Base-by-base conservation (phyloP, 179 eudicot genomes). In the Carnegiea gigantea region DNA sequence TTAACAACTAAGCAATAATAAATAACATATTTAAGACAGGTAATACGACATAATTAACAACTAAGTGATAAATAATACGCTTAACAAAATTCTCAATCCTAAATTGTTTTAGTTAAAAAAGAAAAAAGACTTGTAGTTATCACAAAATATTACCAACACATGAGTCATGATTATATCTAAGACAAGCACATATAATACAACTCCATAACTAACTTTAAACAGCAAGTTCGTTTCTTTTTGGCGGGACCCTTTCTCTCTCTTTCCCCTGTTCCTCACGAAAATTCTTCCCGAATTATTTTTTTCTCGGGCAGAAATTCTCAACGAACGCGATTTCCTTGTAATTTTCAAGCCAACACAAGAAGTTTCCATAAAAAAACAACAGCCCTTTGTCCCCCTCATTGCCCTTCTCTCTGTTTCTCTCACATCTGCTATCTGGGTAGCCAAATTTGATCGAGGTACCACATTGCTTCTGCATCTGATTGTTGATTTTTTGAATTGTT, bases 361-460 rank as follows among this genome's bases (percentile, higher is more conserved):
- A 33, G 2, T 20, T 78, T 62, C 60, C 57, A 73, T 5, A 4
- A 40, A 49, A 67, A 48, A 81, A 10, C 36, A 13, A 65, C 36
- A 30, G 48, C 79, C 49, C 43, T 20, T 75, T 40, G 38, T 18
- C 5, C 67, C 28, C 7, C 53, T 59, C 23, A 15, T 53, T 24
- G 5, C 21, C 30, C 23, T n/a, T 21, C 10, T 60, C 28, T 60
- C 67, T 60, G 26, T 60, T n/a, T 23, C 62, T 48, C 40, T 51
- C 14, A 3, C 14, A 51, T 12, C 57, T 20, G 38, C 67, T 83
- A 48, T 64, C 51, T 53, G 70, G 74, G 23, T 2, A 28, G 33
- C 5, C 51, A 17, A 40, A 11, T 67, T 73, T 38, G 59, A 65
- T 67, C 72, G 43, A 83, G 80, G 82, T 79, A 75, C 13, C 36